These are phyloP conservation scores for Fusarium austroafricanum DNA, from an alignment of 2,329 filamentous ascomycete genomes.

Conservation along the genomic window DNA sequence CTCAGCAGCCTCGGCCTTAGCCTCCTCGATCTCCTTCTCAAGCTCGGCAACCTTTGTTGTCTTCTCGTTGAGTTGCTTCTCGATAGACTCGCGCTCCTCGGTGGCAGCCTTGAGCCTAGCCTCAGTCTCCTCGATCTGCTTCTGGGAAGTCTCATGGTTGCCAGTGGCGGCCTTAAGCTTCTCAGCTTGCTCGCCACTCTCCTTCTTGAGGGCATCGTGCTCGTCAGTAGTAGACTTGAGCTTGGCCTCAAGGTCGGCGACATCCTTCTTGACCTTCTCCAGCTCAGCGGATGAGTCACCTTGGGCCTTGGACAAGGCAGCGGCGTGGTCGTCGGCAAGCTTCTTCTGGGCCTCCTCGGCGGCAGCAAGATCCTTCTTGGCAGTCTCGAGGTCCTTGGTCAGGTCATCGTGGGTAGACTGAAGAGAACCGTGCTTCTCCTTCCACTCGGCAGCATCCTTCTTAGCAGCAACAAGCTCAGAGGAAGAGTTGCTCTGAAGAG, in stretches of 20 bases:
- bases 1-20: conserved; percentile 53
- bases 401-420: conserved; percentile 41
- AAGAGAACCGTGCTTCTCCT: conserved; percentile 45
- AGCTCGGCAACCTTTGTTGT: conserved; percentile 47
- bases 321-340: conserved; percentile 38
- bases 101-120: conserved; percentile 44
- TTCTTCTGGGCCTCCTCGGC: conserved; percentile 45
- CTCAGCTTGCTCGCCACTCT: conserved; percentile 32
- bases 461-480: conserved; percentile 48
- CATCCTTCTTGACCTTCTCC: conserved; percentile 31
- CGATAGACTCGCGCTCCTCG: conserved; percentile 46
- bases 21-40: conserved; percentile 49
- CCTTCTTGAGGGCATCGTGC: conserved; percentile 39
- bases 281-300: conserved; percentile 41
- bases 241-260: conserved; percentile 44
- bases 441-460: conserved; percentile 46
- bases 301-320: conserved; percentile 41
- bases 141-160: conserved; percentile 30
- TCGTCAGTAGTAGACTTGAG: conserved; percentile 42
- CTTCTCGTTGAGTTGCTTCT: conserved; percentile 49
- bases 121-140: conserved; percentile 39
- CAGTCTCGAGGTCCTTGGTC: conserved; percentile 46
- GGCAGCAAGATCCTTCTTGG: conserved; percentile 48
- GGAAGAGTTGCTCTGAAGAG: conserved; percentile 49
- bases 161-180: conserved; percentile 38